phyloP scores from a whole-genome alignment of 495 filamentous ascomycete genomes.

The Delitschia confertaspora region DNA sequence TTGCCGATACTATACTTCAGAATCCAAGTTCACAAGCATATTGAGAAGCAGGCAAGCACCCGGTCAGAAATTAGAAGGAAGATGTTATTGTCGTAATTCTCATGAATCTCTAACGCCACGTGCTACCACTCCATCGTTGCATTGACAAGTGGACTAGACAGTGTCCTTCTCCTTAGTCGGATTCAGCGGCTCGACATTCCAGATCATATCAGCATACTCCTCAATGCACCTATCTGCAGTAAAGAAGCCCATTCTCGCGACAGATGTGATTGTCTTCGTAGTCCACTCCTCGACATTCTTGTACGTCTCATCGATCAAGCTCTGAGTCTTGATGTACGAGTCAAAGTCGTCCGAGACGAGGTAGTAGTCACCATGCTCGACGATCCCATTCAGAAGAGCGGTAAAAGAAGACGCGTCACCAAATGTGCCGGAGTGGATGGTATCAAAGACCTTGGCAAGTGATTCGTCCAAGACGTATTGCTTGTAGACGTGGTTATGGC shows the following conservation, averaged over 20 bases:
- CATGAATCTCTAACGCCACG: too few relatives aligned
- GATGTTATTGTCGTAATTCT: too few relatives aligned
- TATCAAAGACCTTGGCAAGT: slow-evolving; percentile 71
- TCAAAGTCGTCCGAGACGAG: slow-evolving; percentile 95
- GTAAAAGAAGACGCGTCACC: slow-evolving; percentile 66
- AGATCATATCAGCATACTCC: slow-evolving; percentile 95
- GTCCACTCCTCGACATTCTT: slow-evolving; percentile 86
- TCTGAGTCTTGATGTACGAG: slow-evolving; percentile 82
- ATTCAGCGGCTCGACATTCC: slow-evolving; percentile 78
- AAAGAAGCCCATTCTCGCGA: slow-evolving; percentile 95
- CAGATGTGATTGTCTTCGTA: slow-evolving; percentile 76
- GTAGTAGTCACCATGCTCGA: slow-evolving; percentile 93
- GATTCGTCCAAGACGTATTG: slow-evolving; percentile 64
- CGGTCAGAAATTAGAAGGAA: too few relatives aligned
- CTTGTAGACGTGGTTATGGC: slow-evolving; percentile 80
- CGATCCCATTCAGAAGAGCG: slow-evolving; percentile 72
- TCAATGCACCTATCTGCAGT: slow-evolving; percentile 91
- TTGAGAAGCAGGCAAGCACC: too few relatives aligned
- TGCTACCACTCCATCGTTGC: too few relatives aligned
- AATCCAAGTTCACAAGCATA: too few relatives aligned
- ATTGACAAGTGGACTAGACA: too few relatives aligned
- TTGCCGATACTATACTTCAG: too few relatives aligned
- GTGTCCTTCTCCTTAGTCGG: too few relatives aligned
- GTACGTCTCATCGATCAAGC: slow-evolving; percentile 83
- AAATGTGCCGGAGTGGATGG: slow-evolving; percentile 67